Evolutionary conservation across 768 basidiomycete genomes (phyloP), one percentile per base, ranked within the genome.

Genomic region (Lyophyllum atratum): DNA sequence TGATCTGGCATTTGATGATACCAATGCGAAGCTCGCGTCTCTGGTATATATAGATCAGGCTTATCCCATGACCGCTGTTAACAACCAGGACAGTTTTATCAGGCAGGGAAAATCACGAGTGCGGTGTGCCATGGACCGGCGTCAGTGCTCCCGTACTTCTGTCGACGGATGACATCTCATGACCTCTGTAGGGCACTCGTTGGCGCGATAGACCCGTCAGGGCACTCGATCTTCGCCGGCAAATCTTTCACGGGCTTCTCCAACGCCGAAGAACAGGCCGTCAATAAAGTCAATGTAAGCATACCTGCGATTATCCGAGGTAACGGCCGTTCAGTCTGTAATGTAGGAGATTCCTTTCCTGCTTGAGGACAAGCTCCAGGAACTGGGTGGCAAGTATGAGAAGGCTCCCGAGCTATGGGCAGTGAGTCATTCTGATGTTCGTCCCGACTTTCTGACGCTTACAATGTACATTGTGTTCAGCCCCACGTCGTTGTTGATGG

Each of bases 81-180:
- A 57, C 11, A 34, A 25, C 28, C n/a, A 25, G 28, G 10, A 4
- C 47, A 90, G 86, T 87, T 92, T 72, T 92, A 82, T 74, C 79
- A 80, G 51, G 68, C 79, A 10, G 85, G 83, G 44, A 92, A 90
- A 73, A 71, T 87, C 58, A 81, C 84, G 7, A 64, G 85, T 3
- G 89, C 89, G 3, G 90, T 93, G 24, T 93, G 92, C 76, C 92
- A 93, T 72, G 92, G 90, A 15, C 83, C 90, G 50, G 88, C 83
- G 80, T 87, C 61, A 67, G 83, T 76, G 31, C 25, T 28, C 33
- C 19, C 2, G 24, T 28, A n/a, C 52, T 53, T 15, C 28, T 31
- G 22, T 22, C 14, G 34, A 22, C 45, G 61, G 19, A 25, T 28
- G 2, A 3, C 34, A 14, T 31, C 48, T 51, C 29, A 44, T 22